phyloP scores from a whole-genome alignment of 2,329 filamentous ascomycete species.

The Fusarium verrucosum region DNA sequence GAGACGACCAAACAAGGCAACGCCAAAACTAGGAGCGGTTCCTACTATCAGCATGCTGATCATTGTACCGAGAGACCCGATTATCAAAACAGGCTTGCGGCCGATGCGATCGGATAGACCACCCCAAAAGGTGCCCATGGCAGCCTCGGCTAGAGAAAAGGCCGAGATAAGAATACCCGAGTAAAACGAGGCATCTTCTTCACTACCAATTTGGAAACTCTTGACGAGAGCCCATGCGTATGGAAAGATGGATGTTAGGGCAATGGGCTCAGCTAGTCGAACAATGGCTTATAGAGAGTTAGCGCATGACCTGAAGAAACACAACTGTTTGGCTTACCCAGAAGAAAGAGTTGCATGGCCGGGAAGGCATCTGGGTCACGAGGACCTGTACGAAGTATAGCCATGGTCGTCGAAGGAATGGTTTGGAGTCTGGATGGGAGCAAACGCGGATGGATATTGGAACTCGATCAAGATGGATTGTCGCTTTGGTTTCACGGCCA shows the following conservation, averaged over 20 bases:
- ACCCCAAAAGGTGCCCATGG: conserved; percentile 91
- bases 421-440: background rate
- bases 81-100: conserved; percentile 83
- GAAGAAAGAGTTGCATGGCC: conserved; percentile 80
- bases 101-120: conserved; percentile 82
- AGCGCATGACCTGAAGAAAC: conserved; percentile 61
- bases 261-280: conserved; percentile 90
- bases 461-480: conserved; percentile 8
- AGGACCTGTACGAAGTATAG: conserved; percentile 60
- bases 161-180: conserved; percentile 88
- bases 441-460: background rate
- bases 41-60: conserved; percentile 85
- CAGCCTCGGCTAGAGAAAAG: conserved; percentile 82
- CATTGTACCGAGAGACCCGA: conserved; percentile 85
- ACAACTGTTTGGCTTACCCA: conserved; percentile 67
- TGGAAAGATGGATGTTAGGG: conserved; percentile 91
- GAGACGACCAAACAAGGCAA: conserved; percentile 79
- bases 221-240: conserved; percentile 89
- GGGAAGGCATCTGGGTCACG: conserved; percentile 80
- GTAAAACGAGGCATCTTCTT: conserved; percentile 84
- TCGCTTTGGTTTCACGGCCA: conserved; percentile 4
- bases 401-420: conserved; percentile 56
- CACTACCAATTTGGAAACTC: conserved; percentile 75
- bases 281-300: conserved; percentile 75
- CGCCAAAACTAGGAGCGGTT: conserved; percentile 83